A percentile compares a stretch with the other conserved stretches of the same genome.
Evolutionary conservation across 1,284 basidiomycete species (phyloP).

Genomic region (Xanthoconium separans): DNA sequence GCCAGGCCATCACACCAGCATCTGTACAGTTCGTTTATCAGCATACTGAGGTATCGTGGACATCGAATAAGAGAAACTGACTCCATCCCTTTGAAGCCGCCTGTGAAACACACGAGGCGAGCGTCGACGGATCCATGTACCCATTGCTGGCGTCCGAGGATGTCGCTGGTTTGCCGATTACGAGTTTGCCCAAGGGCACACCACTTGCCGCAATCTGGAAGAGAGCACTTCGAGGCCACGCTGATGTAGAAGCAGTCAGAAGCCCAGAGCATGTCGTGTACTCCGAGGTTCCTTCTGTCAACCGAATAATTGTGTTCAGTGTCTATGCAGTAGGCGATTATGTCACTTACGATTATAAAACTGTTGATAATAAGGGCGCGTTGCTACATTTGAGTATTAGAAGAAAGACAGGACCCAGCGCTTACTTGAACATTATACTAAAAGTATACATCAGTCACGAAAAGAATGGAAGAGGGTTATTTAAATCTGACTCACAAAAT

Average conservation of each 20-base stretch:
- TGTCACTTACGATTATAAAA: constrained; percentile 61
- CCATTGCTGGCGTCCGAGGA: constrained; percentile 56
- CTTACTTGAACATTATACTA: constrained; percentile 48
- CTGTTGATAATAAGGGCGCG: constrained; percentile 26
- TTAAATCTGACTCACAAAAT: constrained; percentile 41
- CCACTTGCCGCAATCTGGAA: constrained; percentile 64
- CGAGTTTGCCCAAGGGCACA: constrained; percentile 49
- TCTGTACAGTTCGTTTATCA: constrained; percentile 31
- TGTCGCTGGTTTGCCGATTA: constrained; percentile 64
- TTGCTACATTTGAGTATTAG: neutral
- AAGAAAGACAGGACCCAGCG: neutral
- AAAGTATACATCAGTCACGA: neutral
- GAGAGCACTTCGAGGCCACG: constrained; percentile 44
- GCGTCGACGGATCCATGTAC: constrained; percentile 49
- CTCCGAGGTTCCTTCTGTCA: constrained; percentile 42
- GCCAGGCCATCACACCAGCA: constrained; percentile 51
- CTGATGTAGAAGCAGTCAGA: constrained; percentile 39
- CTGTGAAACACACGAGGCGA: constrained; percentile 54
- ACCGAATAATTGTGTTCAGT: neutral
- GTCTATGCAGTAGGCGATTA: neutral
- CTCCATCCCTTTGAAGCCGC: constrained; percentile 59
- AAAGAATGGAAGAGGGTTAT: neutral
- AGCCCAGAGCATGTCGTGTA: constrained; percentile 47
- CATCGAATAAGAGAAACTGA: constrained; percentile 31
- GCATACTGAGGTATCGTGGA: neutral